Conservation (phyloP, 192 early-diverging fungal genomes). For the Backusella sp. region DNA sequence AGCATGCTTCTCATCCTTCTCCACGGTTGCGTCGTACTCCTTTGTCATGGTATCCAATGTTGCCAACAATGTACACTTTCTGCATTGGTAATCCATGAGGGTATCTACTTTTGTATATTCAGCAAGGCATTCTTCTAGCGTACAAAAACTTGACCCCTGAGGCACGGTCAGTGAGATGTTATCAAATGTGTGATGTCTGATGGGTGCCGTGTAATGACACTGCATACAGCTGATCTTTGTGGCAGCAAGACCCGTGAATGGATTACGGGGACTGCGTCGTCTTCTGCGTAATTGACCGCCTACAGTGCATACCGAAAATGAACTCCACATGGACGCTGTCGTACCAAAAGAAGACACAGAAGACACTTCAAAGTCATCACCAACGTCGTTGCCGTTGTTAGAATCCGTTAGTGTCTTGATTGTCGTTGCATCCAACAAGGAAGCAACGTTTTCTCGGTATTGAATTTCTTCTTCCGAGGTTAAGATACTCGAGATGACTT, state of each 20-base stretch:
- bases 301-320: constrained; percentile 37
- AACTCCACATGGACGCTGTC: constrained; percentile 39
- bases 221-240: constrained; percentile 68
- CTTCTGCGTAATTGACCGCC: constrained; percentile 29
- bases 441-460: constrained; percentile 19
- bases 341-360: constrained; percentile 36
- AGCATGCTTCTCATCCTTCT: constrained; percentile 5
- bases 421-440: constrained; percentile 27
- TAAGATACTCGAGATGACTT: constrained; percentile 74
- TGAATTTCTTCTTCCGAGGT: constrained; percentile 62
- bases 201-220: constrained; percentile 73
- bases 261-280: constrained; percentile 42
- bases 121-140: constrained; percentile 60
- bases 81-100: constrained; percentile 64
- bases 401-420: constrained; percentile 12
- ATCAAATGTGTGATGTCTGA: constrained; percentile 70
- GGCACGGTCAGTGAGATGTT: constrained; percentile 69
- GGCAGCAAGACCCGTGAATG: constrained; percentile 62
- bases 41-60: constrained; percentile 41
- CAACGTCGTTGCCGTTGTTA: not conserved
- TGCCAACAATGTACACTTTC: constrained; percentile 53
- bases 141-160: constrained; percentile 42
- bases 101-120: constrained; percentile 64
- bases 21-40: constrained; percentile 18
- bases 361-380: constrained; percentile 31